A percentile compares a stretch with the other conserved stretches of the same genome.
These are phyloP conservation scores for Obelidium mucronatum DNA, from an alignment of 192 early-diverging fungal species.

Conservation along the genomic window DNA sequence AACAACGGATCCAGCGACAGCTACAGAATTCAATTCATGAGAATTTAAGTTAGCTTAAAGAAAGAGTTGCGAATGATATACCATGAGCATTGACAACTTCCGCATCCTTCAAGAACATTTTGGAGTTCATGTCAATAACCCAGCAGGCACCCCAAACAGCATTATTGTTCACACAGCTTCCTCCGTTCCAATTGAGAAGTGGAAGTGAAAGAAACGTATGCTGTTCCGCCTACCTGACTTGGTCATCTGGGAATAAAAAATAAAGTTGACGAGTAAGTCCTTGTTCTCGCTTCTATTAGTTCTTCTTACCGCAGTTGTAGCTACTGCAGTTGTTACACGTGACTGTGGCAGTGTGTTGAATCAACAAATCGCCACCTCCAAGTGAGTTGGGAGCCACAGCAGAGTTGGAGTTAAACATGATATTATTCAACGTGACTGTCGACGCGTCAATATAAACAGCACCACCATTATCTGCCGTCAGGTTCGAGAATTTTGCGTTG, in stretches of 20 bases:
- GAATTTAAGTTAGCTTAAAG: too few relatives aligned
- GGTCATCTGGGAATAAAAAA: too few relatives aligned
- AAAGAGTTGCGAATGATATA: not conserved
- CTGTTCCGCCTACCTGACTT: too few relatives aligned
- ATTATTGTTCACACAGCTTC: slow-evolving; percentile 1
- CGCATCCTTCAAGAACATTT: not conserved
- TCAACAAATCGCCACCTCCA: slow-evolving; percentile 7
- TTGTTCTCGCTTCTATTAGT: too few relatives aligned
- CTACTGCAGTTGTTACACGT: slow-evolving; percentile 10
- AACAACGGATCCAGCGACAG: not conserved
- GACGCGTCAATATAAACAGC: not conserved
- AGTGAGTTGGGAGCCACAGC: not conserved
- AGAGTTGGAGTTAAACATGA: not conserved
- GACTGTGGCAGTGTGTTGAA: not conserved
- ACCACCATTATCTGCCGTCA: not conserved
- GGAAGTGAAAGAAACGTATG: too few relatives aligned
- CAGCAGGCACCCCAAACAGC: slow-evolving; percentile 3
- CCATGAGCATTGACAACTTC: not conserved
- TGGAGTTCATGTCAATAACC: not conserved
- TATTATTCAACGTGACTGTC: not conserved
- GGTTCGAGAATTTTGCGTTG: not conserved
- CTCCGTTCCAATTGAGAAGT: too few relatives aligned
- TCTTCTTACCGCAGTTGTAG: too few relatives aligned
- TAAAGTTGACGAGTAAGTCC: too few relatives aligned
- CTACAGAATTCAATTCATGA: not conserved